Base-by-base conservation (phyloP, 2,329 filamentous ascomycete species). In the Paecilomyces fulvus region DNA sequence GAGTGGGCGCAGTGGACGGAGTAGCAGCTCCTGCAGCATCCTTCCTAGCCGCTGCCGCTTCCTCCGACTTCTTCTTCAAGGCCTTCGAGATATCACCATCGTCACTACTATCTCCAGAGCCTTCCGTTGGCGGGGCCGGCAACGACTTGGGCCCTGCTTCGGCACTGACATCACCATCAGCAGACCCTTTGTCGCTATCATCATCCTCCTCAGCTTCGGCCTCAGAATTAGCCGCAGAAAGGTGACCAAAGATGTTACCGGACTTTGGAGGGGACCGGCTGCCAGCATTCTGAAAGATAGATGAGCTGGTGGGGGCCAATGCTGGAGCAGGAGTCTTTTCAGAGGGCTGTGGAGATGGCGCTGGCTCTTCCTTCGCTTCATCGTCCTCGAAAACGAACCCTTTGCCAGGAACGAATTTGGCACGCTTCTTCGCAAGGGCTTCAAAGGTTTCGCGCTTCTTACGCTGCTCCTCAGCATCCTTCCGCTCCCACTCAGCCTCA, bases 401-500 rank as follows among this genome's bases (percentile, higher is more conserved):
- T 51, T 68, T 60, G 30, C 69, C 70, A 28, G 65, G 65, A 30
- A 70, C 54, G 53, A 66, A 72, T 20, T 66, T 64, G 7, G 67
- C 33, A 31, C 65, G 68, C 54, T 65, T 69, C 48, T 71, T 70
- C 2, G 69, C 61, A 30, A 68, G 65, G 30, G 73, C 68, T 46
- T 72, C 72, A 49, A 77, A 63, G 59, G 75, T 70, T 51, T 70
- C 67, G 28, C 68, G 70, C 65, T 79, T 80, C 46, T 73, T 73
- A 28, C 70, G 72, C 60, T 77, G 75, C 61, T 76, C 66, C 61
- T 77, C 75, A 46, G 72, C 71, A 61, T 80, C 70, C 56, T 70
- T 68, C 55, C 73, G 72, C 56, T 78, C 75, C 74, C 77, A 80
- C 51, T 76, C 71, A 28, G 69, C 77, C 59, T 78, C 75, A 49